These are phyloP conservation scores for Pseudozyma pruni DNA, from an alignment of 1,284 basidiomycete genomes.

Conservation along the genomic window DNA sequence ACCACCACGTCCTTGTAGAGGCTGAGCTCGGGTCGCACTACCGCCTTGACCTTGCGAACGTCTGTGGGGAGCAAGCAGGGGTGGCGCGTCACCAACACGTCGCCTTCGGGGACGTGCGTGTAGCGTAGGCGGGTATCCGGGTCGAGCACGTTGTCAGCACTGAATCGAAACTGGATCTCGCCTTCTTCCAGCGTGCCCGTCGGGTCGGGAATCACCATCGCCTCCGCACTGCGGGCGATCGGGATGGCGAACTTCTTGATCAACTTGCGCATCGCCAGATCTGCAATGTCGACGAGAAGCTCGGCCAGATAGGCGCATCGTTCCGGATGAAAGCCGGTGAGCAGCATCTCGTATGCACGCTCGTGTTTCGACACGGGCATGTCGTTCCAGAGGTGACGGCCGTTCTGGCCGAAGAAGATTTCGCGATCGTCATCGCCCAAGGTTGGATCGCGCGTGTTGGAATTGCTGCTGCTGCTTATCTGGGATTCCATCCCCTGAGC, in stretches of 20 bases:
- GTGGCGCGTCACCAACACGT: conserved; percentile 55
- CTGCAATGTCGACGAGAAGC: conserved; percentile 19
- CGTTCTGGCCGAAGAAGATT: conserved; percentile 25
- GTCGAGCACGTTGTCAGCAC: conserved; percentile 36
- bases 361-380: conserved; percentile 53
- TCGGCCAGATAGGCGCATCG: conserved; percentile 40
- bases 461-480: background rate
- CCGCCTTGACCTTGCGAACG: conserved; percentile 55
- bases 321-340: conserved; percentile 51
- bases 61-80: conserved; percentile 64
- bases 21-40: conserved; percentile 46
- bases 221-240: conserved; percentile 29
- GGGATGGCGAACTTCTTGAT: conserved; percentile 34
- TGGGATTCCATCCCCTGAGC: conserved; percentile 29
- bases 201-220: conserved; percentile 35
- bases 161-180: conserved; percentile 59
- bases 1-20: conserved; percentile 56
- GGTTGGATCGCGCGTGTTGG: background rate
- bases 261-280: conserved; percentile 27
- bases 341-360: conserved; percentile 58
- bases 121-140: conserved; percentile 26
- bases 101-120: conserved; percentile 41
- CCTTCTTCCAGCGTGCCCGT: conserved; percentile 53
- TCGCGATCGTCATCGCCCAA: conserved; percentile 28
- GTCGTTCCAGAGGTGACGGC: conserved; percentile 41